Evolutionary conservation across 2,329 filamentous ascomycete genomes (phyloP), one percentile per base, ranked within the genome.

Genomic region (Capronia americana): DNA sequence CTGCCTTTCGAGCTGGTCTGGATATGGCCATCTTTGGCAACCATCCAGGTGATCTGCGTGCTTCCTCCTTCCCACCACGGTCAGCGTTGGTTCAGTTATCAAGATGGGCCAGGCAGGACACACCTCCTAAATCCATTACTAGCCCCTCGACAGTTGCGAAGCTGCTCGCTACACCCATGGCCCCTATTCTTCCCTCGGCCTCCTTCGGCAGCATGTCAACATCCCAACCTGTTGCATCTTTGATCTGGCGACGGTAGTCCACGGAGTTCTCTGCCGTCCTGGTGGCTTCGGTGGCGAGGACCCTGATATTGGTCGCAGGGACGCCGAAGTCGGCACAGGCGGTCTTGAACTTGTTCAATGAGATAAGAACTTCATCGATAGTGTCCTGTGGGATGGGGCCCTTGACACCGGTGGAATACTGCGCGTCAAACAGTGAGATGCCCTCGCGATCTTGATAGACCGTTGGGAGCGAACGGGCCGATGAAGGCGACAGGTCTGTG

Each of bases 201-300:
- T 88, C 86, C 61, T 93, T 93, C 0, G 89, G 85, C 12, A 97
- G 81, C 68, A 97, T 83, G 57, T 87, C 84, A 0, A 96, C 90
- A 0, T 82, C 81, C 79, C 93, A 88, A 1, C 88, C 90, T 0
- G 88, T 89, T 2, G 81, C 81, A 2, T 82, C 75, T 51, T 84
- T 81, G 69, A 97, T 93, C 34, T 84, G 83, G 0, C 90, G 82
- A 1, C 91, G 82, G 78, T 95, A 92, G 0, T 87, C 85, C 23
- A 81, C 81, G 0, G 89, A 88, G 74, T 97, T 97, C 65, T 85
- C 78, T 5, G 93, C 92, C 26, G 88, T 91, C 53, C 93, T 88
- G 76, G 93, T 95, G 3, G 93, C 93, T 77, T 97, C 93, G 0
- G 93, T 97, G 23, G 93, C 93, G 50, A 97, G 86, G 10, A 97